Percentiles rank a stretch among this genome's conserved stretches.
These are phyloP conservation scores for Corymbia calophylla DNA, from an alignment of 441 rosid genomes.

Conservation along the genomic window DNA sequence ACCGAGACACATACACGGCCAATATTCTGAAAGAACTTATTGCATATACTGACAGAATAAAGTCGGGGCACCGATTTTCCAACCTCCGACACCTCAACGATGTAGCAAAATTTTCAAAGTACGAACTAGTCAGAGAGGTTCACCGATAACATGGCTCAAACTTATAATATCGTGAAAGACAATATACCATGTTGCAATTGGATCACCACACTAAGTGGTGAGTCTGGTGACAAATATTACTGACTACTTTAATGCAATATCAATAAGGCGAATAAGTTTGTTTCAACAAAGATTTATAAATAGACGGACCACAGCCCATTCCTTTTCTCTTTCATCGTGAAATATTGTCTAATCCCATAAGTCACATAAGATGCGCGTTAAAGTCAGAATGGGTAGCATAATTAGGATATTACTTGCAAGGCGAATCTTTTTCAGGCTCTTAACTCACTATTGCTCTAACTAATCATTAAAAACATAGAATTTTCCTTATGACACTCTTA, in stretches of 20 bases:
- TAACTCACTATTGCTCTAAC: neutral
- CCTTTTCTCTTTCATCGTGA: neutral
- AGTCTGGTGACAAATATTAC: too few relatives aligned
- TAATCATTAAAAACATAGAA: neutral
- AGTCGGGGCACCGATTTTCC: too few relatives aligned
- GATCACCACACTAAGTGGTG: too few relatives aligned
- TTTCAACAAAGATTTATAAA: neutral
- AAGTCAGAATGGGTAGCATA: neutral
- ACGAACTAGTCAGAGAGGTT: too few relatives aligned
- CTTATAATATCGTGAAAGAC: too few relatives aligned
- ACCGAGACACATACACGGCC: constrained; percentile 2
- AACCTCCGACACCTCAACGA: too few relatives aligned
- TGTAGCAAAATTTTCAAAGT: too few relatives aligned
- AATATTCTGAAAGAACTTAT: neutral
- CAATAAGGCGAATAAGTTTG: neutral
- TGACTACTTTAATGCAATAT: too few relatives aligned
- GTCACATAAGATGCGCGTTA: neutral
- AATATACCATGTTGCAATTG: too few relatives aligned
- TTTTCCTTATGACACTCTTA: neutral
- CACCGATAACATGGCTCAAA: too few relatives aligned
- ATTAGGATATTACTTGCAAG: neutral
- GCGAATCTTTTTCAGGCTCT: neutral
- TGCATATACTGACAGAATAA: too few relatives aligned
- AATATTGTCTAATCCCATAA: neutral
- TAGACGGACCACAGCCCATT: neutral